Evolutionary conservation across 805 yeast species (phyloP).

Genomic region (Teunomyces aglyptinius): DNA sequence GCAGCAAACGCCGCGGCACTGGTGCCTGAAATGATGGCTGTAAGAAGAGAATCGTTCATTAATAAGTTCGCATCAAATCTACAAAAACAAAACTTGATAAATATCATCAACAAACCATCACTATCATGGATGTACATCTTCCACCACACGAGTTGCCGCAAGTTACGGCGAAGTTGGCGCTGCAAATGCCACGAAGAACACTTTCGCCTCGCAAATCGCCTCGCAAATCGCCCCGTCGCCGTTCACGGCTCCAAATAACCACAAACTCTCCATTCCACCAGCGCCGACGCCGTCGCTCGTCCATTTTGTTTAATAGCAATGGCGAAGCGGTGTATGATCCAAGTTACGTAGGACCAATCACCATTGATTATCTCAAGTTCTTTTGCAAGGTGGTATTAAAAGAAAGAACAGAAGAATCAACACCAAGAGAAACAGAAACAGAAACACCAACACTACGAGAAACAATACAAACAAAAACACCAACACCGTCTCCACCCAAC

Average conservation of each 20-base stretch:
- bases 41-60: conserved; percentile 46
- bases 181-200: not conserved
- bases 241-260: not conserved
- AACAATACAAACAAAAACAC: conserved; percentile 1
- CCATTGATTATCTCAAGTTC: conserved; percentile 35
- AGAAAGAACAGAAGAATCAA: conserved; percentile 11
- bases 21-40: conserved; percentile 60
- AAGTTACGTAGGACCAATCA: conserved; percentile 35
- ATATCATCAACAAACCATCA: too few relatives aligned
- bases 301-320: conserved; percentile 19
- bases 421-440: too few relatives aligned
- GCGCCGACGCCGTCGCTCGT: conserved; percentile 24
- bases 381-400: conserved; percentile 30
- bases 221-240: conserved; percentile 1
- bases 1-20: conserved; percentile 65
- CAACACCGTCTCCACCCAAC: not conserved
- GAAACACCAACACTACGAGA: conserved; percentile 11
- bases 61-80: not conserved
- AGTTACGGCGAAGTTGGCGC: conserved; percentile 12
- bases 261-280: conserved; percentile 3
- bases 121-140: conserved; percentile 15
- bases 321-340: conserved; percentile 28
- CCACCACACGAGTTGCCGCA: conserved; percentile 23
- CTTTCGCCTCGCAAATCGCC: conserved; percentile 1
- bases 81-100: too few relatives aligned